Conservation (phyloP, 352 stramenopile genomes). For the Phytopythium kandeliae region DNA sequence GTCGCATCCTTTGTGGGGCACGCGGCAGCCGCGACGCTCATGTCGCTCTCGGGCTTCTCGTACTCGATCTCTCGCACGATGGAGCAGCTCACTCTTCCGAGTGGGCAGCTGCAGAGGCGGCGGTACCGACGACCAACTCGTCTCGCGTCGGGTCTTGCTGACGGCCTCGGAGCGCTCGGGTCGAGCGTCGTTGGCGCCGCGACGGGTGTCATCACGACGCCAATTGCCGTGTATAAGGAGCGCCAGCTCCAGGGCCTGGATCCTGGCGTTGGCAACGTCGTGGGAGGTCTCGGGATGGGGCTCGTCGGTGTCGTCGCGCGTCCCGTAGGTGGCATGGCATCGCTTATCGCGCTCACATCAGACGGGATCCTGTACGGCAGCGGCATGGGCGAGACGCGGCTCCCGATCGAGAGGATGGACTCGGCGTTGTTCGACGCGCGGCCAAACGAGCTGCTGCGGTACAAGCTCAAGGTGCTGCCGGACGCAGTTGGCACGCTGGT, state of each 20-base stretch:
- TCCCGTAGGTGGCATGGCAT: constrained; percentile 72
- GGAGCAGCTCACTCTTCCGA: constrained; percentile 68
- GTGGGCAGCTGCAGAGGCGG: constrained; percentile 48
- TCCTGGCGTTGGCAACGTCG: constrained; percentile 53
- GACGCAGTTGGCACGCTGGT: constrained; percentile 44
- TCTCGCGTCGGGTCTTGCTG: constrained; percentile 52
- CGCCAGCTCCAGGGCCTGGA: constrained; percentile 53
- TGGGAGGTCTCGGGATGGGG: constrained; percentile 70
- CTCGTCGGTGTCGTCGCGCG: constrained; percentile 74
- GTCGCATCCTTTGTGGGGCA: constrained; percentile 71
- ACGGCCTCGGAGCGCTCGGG: constrained; percentile 62
- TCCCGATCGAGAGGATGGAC: constrained; percentile 23
- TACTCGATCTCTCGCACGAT: constrained; percentile 80
- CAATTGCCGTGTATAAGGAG: constrained; percentile 70
- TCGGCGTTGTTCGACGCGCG: constrained; percentile 34
- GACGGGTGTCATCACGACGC: constrained; percentile 69
- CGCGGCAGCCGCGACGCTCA: constrained; percentile 57
- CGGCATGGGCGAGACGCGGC: constrained; percentile 32
- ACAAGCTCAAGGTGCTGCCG: constrained; percentile 69
- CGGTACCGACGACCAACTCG: constrained; percentile 65
- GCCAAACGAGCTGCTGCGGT: constrained; percentile 67
- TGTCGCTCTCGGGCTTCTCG: constrained; percentile 73
- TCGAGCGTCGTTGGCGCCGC: constrained; percentile 73
- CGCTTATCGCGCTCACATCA: constrained; percentile 68
- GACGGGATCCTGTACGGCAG: constrained; percentile 66